Evolutionary conservation across 108 stramenopile species (phyloP).

Genomic region (Tribonema minus): DNA sequence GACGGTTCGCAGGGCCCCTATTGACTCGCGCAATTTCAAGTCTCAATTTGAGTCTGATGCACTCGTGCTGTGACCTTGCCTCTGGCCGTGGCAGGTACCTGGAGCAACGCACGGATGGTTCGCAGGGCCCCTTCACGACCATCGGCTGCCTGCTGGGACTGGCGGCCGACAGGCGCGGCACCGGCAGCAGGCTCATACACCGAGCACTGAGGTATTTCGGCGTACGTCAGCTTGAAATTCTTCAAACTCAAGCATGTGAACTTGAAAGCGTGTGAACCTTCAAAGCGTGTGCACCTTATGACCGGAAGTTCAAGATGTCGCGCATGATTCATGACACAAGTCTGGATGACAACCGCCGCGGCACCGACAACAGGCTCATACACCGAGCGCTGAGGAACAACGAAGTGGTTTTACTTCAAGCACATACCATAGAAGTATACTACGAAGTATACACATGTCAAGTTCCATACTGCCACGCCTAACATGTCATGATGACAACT

Average conservation of each 20-base stretch:
- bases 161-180: slow-evolving; percentile 84
- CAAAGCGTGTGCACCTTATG: not conserved
- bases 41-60: too few species aligned
- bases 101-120: not conserved
- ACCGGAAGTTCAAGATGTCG: too few species aligned
- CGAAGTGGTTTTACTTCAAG: too few species aligned
- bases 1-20: slow-evolving; percentile 64
- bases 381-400: not conserved
- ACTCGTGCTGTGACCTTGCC: too few species aligned
- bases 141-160: slow-evolving; percentile 91
- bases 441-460: too few species aligned
- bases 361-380: slow-evolving; percentile 65
- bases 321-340: too few species aligned
- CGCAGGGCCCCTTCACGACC: slow-evolving; percentile 82
- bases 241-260: not conserved
- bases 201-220: not conserved
- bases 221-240: not conserved
- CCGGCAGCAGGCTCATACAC: slow-evolving; percentile 59
- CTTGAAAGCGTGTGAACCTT: not conserved
- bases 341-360: too few species aligned
- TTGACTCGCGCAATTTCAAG: too few species aligned
- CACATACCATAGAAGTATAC: too few species aligned
- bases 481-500: too few species aligned
- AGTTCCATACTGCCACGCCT: too few species aligned
- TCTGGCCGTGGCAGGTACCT: not conserved